Base-by-base conservation (phyloP, 495 filamentous ascomycete genomes). In the Podospora pseudopauciseta region DNA sequence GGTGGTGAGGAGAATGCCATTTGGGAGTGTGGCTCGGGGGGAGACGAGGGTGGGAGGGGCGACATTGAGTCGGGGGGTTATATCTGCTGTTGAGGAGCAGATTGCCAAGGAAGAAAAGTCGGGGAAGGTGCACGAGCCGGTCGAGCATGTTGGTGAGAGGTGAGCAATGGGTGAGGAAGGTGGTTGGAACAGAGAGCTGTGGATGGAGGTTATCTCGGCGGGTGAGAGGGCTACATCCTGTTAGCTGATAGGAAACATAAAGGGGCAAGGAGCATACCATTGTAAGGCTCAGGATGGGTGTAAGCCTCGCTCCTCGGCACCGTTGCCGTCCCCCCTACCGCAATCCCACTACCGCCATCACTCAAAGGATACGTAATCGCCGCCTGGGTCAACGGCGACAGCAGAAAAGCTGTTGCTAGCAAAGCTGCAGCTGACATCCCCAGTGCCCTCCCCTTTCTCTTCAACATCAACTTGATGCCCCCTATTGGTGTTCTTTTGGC, bases 321-420 rank as follows among this genome's bases (percentile, higher is more conserved):
- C 0, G 59, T 60, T 6, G 71, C 70, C 9, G 61, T 69, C n/a
- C 68, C 69, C 23, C 66, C 67, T 20, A 20, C 56, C 56, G 16
- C 59, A 28, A 20, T 49, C 3, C 64, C 60, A 27, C 55, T 62
- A 26, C 53, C 58, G 27, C 68, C 34, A 15, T 63, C 67, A 13
- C 67, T 73, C 5, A 68, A 72, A 4, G 70, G 72, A 60, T 79
- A 75, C 71, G 73, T 59, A 61, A 85, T 78, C 49, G 81, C 76
- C 63, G 80, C 79, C 64, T 85, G 83, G 7, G 80, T 79, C 59
- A 85, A 79, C 11, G 84, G 80, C 32, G 79, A 79, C 58, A 79
- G 77, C 0, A 77, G 77, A 11, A 83, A 74, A 11, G 76, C 73
- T 0, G 81, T 66, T n/a, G 84, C 72, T 6, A 81, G 65, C 5